Percentiles rank a stretch among this genome's conserved stretches.
These are phyloP conservation scores for Cladosporium sp. DNA, from an alignment of 2,329 filamentous ascomycete genomes.

Conservation along the genomic window DNA sequence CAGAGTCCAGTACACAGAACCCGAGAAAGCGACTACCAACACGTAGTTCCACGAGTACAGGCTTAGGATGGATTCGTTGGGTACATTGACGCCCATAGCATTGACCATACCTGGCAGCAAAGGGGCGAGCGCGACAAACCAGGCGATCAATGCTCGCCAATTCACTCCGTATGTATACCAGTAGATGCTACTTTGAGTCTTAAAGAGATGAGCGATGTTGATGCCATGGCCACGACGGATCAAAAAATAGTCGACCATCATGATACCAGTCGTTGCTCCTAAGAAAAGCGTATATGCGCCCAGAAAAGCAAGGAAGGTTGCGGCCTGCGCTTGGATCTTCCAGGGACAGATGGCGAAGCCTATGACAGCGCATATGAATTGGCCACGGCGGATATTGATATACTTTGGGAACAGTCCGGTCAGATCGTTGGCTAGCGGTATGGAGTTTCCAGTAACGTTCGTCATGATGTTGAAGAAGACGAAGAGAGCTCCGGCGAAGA, in stretches of 20 bases:
- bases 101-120: constrained; percentile 53
- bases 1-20: constrained; percentile 4
- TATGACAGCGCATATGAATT: constrained; percentile 76
- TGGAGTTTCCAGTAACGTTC: constrained; percentile 46
- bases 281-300: constrained; percentile 91
- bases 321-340: constrained; percentile 68
- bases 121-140: constrained; percentile 53
- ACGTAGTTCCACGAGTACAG: constrained; percentile 14
- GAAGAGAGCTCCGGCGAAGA: constrained; percentile 43
- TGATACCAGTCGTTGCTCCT: constrained; percentile 86
- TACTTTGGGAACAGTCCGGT: constrained; percentile 50
- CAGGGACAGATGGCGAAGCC: constrained; percentile 85
- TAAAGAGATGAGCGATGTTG: constrained; percentile 73
- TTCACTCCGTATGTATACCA: constrained; percentile 70
- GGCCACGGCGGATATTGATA: constrained; percentile 72
- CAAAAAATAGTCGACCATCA: constrained; percentile 79
- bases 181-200: constrained; percentile 63
- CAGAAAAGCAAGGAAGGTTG: constrained; percentile 86
- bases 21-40: constrained; percentile 7
- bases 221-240: constrained; percentile 79
- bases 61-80: background rate
- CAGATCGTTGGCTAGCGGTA: constrained; percentile 53
- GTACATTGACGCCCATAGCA: constrained; percentile 30
- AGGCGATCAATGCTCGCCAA: constrained; percentile 63
- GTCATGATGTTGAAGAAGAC: constrained; percentile 46